Percentiles rank a stretch among this genome's conserved stretches.
These are phyloP conservation scores for Acanthamoeba royreba DNA, from an alignment of 208 protist genomes.

Conservation along the genomic window DNA sequence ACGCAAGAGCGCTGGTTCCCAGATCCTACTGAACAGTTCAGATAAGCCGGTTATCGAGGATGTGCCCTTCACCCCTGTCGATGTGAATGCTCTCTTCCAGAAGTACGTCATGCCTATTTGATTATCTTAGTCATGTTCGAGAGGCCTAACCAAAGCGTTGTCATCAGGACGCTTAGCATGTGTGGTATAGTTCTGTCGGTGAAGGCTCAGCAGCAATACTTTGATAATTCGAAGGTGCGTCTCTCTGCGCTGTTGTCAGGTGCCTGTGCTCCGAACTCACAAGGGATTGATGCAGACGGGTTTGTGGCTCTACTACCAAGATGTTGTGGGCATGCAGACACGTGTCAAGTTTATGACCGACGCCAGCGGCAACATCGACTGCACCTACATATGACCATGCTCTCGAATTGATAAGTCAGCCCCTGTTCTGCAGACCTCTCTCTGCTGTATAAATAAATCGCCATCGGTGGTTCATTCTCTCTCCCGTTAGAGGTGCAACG, in stretches of 20 bases:
- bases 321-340: constrained; percentile 41
- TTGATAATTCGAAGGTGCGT: neutral
- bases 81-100: neutral
- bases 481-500: too few relatives aligned
- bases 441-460: neutral
- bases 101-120: neutral
- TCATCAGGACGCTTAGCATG: neutral
- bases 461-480: too few relatives aligned
- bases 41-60: neutral
- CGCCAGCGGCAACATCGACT: neutral
- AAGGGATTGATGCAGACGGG: neutral
- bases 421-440: neutral
- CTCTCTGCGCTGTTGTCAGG: neutral
- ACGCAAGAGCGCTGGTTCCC: neutral
- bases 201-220: constrained; percentile 30
- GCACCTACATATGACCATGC: neutral
- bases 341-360: constrained; percentile 47
- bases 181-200: constrained; percentile 26
- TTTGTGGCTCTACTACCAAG: constrained; percentile 38
- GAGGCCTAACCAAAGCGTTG: neutral
- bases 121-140: too few relatives aligned
- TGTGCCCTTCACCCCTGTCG: neutral
- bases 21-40: too few relatives aligned
- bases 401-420: neutral
- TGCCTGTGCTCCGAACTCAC: neutral